Evolutionary conservation across 305 asterid species (phyloP), one percentile per base, ranked within the genome.

Genomic region (Solanum aculeatissimum): DNA sequence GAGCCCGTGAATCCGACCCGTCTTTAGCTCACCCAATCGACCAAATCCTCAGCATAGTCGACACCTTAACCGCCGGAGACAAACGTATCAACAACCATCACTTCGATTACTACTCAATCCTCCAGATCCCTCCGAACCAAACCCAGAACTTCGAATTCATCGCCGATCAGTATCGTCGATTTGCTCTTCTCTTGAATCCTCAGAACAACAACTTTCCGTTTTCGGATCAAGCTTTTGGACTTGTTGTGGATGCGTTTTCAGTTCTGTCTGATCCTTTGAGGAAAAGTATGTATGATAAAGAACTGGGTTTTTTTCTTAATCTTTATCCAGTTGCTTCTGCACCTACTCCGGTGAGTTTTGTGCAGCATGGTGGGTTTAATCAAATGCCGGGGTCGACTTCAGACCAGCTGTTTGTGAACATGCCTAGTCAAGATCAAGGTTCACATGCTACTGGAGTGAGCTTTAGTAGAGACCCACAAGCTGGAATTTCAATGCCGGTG

Each of bases 1-100:
- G 94, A 21, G 98, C 98, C n/a, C 93, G 94, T 25, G 98, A 96
- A 85, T 89, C 98, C 81, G 98, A 97, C 92, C 98, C 98, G 42
- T 90, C 92, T 23, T 92, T 97, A 19, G 32, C 94, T 4, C 91
- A 86, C 63, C 97, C 98, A 23, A 75, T 51, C 2, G 97, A 93
- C 84, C 98, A 93, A 90, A 93, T 97, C 78, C 92, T 97, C 7
- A 92, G 95, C 40, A 91, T 97, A 9, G 92, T 90, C 8, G 98
- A 96, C 85, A 95, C 99, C 35, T 89, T 96, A 5, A 89, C 93
- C 57, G 96, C 98, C 82, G 96, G 95, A 0, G 98, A 97, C 43
- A 87, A 92, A 1, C 94, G 96, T 89, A 91, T 97, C 89, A 94
- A 93, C 53, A 92, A 89, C 83, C 90, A 92, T 58, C 90, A 92